Conservation (phyloP, 2,329 filamentous ascomycete genomes). For the Xylariaceae sp. region DNA sequence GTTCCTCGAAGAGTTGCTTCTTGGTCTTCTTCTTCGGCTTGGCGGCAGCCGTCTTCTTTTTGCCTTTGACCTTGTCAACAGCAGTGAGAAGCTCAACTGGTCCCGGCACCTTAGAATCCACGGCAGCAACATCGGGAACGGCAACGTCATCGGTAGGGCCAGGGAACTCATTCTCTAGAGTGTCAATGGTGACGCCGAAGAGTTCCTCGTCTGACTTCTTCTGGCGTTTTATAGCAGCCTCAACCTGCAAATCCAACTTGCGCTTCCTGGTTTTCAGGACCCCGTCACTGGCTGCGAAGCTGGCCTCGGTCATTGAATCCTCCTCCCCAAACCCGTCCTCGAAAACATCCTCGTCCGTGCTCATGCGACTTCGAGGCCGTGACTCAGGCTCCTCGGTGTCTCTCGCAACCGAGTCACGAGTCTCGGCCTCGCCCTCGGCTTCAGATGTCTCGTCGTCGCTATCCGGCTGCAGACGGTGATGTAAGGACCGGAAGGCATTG, state of each 20-base stretch:
- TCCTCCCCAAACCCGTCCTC: slow-evolving; percentile 53
- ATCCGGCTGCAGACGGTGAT: slow-evolving; percentile 70
- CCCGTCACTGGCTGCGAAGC: slow-evolving; percentile 58
- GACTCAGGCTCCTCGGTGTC: slow-evolving; percentile 86
- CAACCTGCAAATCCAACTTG: slow-evolving; percentile 65
- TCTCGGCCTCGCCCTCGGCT: slow-evolving; percentile 59
- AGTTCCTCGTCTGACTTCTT: slow-evolving; percentile 77
- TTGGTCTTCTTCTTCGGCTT: slow-evolving; percentile 53
- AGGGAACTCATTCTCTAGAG: slow-evolving; percentile 45
- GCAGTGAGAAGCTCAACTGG: slow-evolving; percentile 42
- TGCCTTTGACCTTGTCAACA: slow-evolving; percentile 39
- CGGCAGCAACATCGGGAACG: slow-evolving; percentile 41
- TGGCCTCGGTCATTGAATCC: slow-evolving; percentile 66
- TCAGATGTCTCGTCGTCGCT: slow-evolving; percentile 79
- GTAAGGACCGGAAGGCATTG: slow-evolving; percentile 70
- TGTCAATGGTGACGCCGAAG: slow-evolving; percentile 58
- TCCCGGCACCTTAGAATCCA: slow-evolving; percentile 42
- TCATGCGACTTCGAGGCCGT: slow-evolving; percentile 69
- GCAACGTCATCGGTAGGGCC: slow-evolving; percentile 45
- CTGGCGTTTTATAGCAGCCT: slow-evolving; percentile 68
- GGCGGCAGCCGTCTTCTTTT: slow-evolving; percentile 46
- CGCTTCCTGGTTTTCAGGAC: slow-evolving; percentile 58
- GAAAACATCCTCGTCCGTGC: slow-evolving; percentile 51
- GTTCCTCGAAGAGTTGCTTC: slow-evolving; percentile 39
- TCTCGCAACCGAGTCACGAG: slow-evolving; percentile 51